Conservation (phyloP, 225 moss, liverwort and hornwort species). For the Pleurozium schreberi region DNA sequence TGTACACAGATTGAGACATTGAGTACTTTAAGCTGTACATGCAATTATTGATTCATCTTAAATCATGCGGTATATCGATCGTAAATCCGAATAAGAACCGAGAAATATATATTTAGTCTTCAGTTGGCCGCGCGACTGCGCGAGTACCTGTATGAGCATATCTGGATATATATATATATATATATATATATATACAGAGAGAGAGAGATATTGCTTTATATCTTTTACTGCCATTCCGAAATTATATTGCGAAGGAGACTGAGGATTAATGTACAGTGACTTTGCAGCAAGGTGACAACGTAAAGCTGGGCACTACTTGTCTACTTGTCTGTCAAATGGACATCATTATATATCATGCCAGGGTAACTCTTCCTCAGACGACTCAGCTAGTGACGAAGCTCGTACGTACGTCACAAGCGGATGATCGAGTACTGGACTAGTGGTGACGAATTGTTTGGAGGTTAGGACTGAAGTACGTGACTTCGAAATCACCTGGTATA, state of each 20-base stretch:
- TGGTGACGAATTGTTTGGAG: not conserved
- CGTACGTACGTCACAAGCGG: not conserved
- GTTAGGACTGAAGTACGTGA: not conserved
- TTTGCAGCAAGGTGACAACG: not conserved
- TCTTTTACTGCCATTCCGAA: not conserved
- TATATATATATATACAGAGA: too few relatives aligned
- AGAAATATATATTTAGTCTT: not conserved
- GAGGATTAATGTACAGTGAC: not conserved
- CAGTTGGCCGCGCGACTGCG: too few relatives aligned
- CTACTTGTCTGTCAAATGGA: not conserved
- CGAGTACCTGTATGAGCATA: not conserved
- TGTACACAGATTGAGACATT: not conserved
- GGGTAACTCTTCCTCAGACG: not conserved
- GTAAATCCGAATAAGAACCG: not conserved
- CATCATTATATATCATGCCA: not conserved
- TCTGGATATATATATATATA: fast-evolving
- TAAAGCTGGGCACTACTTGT: not conserved
- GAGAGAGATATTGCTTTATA: not conserved
- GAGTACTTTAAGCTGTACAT: not conserved
- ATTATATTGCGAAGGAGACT: not conserved
- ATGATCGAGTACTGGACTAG: not conserved
- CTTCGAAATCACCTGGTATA: not conserved
- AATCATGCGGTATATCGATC: not conserved
- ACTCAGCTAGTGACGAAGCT: not conserved
- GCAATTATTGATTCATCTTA: not conserved